Conservation (phyloP, 192 early-diverging fungal species). For the Coemansia sp. region DNA sequence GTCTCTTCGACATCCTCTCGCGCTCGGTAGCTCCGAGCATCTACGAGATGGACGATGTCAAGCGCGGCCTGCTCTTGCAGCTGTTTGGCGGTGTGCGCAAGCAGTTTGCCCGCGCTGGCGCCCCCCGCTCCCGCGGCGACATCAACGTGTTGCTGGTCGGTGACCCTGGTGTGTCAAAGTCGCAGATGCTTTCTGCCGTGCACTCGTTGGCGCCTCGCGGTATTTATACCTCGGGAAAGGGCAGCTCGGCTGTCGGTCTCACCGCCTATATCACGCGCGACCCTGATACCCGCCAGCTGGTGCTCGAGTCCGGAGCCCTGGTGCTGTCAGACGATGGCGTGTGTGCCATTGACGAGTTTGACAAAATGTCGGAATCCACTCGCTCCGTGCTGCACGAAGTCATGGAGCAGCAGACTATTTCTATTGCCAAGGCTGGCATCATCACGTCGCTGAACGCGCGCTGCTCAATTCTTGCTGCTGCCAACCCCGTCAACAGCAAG, state of each 20-base stretch:
- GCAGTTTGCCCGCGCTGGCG: constrained; percentile 83
- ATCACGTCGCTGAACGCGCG: constrained; percentile 96
- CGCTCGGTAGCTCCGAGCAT: constrained; percentile 86
- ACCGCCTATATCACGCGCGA: constrained; percentile 95
- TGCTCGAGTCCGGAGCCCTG: constrained; percentile 95
- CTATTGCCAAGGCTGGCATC: constrained; percentile 97
- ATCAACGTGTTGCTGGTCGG: constrained; percentile 97
- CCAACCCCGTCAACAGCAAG: constrained; percentile 93
- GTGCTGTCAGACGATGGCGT: constrained; percentile 98
- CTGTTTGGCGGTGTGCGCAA: constrained; percentile 77
- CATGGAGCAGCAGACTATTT: constrained; percentile 99
- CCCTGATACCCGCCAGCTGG: constrained; percentile 90
- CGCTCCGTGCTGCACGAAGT: constrained; percentile 98
- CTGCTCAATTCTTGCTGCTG: constrained; percentile 92
- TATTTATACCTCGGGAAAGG: constrained; percentile 95
- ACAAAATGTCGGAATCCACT: constrained; percentile 98
- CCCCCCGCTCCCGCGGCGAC: constrained; percentile 97
- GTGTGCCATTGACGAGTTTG: constrained; percentile 99
- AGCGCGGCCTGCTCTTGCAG: constrained; percentile 77
- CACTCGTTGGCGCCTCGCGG: constrained; percentile 91
- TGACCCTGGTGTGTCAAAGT: constrained; percentile 98
- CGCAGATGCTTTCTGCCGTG: constrained; percentile 93
- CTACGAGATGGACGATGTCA: constrained; percentile 90
- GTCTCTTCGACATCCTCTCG: constrained; percentile 79
- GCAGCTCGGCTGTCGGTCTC: constrained; percentile 93